phyloP scores from a whole-genome alignment of 2,329 filamentous ascomycete genomes.

The Fusarium nygamai region DNA sequence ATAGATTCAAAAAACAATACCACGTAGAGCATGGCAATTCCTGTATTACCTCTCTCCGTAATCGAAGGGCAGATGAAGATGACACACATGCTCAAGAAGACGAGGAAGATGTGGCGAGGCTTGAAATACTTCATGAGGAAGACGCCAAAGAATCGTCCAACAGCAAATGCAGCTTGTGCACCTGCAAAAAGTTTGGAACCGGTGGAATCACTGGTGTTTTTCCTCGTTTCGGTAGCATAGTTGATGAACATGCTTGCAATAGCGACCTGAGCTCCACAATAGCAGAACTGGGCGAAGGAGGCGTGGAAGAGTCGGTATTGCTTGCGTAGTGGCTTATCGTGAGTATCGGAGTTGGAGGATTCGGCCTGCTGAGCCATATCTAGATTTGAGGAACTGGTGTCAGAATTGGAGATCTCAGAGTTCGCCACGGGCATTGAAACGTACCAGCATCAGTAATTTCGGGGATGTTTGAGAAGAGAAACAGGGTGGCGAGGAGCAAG shows the following conservation, averaged over 20 bases:
- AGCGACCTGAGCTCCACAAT: conserved; percentile 76
- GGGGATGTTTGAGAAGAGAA: conserved; percentile 73
- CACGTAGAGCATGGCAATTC: conserved; percentile 71
- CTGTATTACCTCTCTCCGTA: conserved; percentile 55
- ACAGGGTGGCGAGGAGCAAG: conserved; percentile 69
- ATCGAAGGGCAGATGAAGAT: conserved; percentile 67
- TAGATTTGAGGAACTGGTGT: conserved; percentile 41
- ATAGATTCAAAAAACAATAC: conserved; percentile 83
- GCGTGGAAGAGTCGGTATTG: conserved; percentile 82
- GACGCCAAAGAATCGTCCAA: conserved; percentile 76
- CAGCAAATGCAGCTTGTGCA: conserved; percentile 76
- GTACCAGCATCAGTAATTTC: conserved; percentile 69
- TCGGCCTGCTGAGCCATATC: conserved; percentile 72
- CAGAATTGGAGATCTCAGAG: background rate
- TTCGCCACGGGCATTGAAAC: background rate
- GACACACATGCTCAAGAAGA: conserved; percentile 71
- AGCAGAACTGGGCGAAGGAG: conserved; percentile 80
- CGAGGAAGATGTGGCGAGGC: conserved; percentile 74
- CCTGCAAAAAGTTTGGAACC: conserved; percentile 77
- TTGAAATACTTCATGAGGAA: conserved; percentile 72
- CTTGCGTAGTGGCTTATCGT: conserved; percentile 71
- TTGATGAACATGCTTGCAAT: conserved; percentile 78
- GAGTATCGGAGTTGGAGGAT: conserved; percentile 61
- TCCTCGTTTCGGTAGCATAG: conserved; percentile 69
- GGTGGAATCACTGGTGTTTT: conserved; percentile 58